Base-by-base conservation (phyloP, 257 asterid species). In the Craterostigma plantagineum region DNA sequence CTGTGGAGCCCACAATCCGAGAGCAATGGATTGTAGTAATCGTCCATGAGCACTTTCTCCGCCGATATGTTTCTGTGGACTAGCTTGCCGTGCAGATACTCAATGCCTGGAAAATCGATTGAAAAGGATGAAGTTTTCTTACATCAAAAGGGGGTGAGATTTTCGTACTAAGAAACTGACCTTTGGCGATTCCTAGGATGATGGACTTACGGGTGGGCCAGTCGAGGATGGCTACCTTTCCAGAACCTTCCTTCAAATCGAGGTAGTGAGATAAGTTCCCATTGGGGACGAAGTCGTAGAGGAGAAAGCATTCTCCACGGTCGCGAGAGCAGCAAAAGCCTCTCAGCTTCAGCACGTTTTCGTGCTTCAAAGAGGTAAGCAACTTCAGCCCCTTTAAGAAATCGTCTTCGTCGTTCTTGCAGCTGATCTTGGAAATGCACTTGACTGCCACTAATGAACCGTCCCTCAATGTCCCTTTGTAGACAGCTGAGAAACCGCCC, bases 261-360 rank as follows among this genome's bases (percentile, higher is more conserved):
- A 90, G 91, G 49, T 64, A 75, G 37, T 71, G 79, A 77, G 72
- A 63, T 69, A 90, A 62, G 58, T 66, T 83, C 40, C 94, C 98
- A 9, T 90, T 77, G 0, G 92, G 68, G 5, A 83, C 91, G 3
- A 72, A 90, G 13, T 90, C 94, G 0, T 83, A 83, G 44, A 90
- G 56, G 33, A 90, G 94, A 52, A 90, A 90, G 67, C 95, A 90
- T 59, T 83, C 98, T 18, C 95, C 98, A 35, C 98, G 62, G 5
- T 85, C 92, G 57, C 77, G 82, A 0, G 98, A 90, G 55, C 95
- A 83, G 44, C 98, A 83, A 51, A 90, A 79, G 51, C 98, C 98
- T 72, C 95, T 72, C 67, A 83, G 55, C 68, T 79, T 75, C 53
- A 70, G 49, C 40, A 90, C 67, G 59, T 90, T 83, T 33, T 79